These are phyloP conservation scores for Marasmius fiardii DNA, from an alignment of 1,284 basidiomycete genomes.

Conservation along the genomic window DNA sequence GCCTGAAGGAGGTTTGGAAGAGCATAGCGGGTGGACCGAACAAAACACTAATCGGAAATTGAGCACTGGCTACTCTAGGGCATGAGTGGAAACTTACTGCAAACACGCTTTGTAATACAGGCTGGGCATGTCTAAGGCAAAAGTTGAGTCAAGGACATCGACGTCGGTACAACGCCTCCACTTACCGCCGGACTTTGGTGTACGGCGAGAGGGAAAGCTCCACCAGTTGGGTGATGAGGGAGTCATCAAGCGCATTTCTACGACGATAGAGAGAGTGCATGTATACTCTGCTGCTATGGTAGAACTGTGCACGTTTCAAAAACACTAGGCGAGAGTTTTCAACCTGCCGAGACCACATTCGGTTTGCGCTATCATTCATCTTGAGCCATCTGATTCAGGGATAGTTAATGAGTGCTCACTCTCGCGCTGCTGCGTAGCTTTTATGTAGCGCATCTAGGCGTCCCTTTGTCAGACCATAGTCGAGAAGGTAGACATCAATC, in stretches of 20 bases:
- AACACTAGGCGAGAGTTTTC: constrained; percentile 74
- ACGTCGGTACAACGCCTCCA: constrained; percentile 4
- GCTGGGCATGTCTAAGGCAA: constrained; percentile 63
- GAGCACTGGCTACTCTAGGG: constrained; percentile 5
- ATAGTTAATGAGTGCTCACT: constrained; percentile 44
- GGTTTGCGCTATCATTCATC: constrained; percentile 48
- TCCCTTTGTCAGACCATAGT: constrained; percentile 63
- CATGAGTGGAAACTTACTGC: constrained; percentile 41
- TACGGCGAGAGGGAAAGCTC: constrained; percentile 88
- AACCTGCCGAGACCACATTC: constrained; percentile 70
- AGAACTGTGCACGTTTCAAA: constrained; percentile 78
- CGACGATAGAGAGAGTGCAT: constrained; percentile 81
- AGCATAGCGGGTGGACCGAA: constrained; percentile 76
- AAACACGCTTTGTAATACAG: constrained; percentile 64
- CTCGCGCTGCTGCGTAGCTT: constrained; percentile 62
- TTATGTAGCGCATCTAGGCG: constrained; percentile 65
- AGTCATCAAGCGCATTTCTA: constrained; percentile 80
- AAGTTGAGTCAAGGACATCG: constrained; percentile 4
- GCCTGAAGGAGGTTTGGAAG: constrained; percentile 76
- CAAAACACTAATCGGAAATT: constrained; percentile 56
- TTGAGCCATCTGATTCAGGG: constrained; percentile 5
- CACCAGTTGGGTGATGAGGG: constrained; percentile 73
- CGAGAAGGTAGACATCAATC: constrained; percentile 73
- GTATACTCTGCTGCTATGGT: constrained; percentile 69
- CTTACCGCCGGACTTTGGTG: constrained; percentile 70